Conservation (phyloP, 306 rosid genomes). For the Fagus crenata region DNA sequence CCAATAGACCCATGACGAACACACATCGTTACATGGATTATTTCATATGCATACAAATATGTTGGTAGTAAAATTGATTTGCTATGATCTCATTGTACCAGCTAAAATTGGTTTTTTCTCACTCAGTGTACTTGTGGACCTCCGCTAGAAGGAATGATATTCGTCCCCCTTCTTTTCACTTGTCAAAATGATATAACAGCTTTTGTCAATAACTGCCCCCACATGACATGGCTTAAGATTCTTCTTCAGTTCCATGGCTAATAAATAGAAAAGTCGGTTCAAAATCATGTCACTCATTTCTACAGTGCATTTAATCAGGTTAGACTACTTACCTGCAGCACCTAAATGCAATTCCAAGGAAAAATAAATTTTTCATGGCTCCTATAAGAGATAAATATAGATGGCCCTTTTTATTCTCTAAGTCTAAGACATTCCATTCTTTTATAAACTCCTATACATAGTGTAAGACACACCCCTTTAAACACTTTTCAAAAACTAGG, state of each 20-base stretch:
- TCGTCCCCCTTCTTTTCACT: slow-evolving; percentile 26
- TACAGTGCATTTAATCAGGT: background rate
- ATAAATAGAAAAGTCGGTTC: too few species aligned
- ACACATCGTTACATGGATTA: slow-evolving; percentile 3
- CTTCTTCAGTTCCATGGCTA: slow-evolving; percentile 11
- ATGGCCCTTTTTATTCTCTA: too few species aligned
- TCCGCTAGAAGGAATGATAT: slow-evolving; percentile 31
- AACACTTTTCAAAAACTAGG: too few species aligned
- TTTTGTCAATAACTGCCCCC: slow-evolving; percentile 37
- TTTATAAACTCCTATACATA: too few species aligned
- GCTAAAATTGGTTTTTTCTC: slow-evolving; percentile 6
- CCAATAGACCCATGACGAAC: background rate
- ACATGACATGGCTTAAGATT: slow-evolving; percentile 42
- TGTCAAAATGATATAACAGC: slow-evolving; percentile 39
- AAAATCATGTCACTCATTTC: background rate
- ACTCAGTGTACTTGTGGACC: slow-evolving; percentile 35
- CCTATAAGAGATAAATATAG: too few species aligned
- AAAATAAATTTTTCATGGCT: too few species aligned
- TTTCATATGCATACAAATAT: slow-evolving; percentile 16
- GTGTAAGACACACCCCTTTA: too few species aligned
- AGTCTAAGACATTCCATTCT: too few species aligned
- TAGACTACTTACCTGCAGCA: too few species aligned
- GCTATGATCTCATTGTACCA: slow-evolving; percentile 24
- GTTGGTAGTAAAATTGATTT: slow-evolving; percentile 26
- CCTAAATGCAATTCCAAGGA: too few species aligned